phyloP scores from a whole-genome alignment of 1,284 basidiomycete species.

The Meripilus lineatus region DNA sequence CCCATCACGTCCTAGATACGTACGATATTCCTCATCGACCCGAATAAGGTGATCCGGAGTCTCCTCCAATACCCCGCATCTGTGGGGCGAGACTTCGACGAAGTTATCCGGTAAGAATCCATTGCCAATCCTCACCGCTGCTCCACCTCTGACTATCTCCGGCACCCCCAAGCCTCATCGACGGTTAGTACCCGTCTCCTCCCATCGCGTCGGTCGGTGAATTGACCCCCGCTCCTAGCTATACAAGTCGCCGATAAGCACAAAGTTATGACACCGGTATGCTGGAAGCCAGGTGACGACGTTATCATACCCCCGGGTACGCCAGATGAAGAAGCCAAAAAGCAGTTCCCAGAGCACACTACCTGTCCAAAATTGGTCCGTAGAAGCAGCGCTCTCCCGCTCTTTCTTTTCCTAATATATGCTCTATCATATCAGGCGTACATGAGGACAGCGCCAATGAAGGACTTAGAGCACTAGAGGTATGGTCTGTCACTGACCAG shows the following conservation, averaged over 20 bases:
- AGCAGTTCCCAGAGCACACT: slow-evolving; percentile 57
- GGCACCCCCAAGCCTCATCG: slow-evolving; percentile 37
- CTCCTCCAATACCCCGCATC: slow-evolving; percentile 89
- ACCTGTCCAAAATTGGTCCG: neutral
- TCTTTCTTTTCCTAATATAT: too few species aligned
- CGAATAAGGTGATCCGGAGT: slow-evolving; percentile 86
- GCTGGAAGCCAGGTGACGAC: slow-evolving; percentile 91
- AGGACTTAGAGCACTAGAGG: too few species aligned
- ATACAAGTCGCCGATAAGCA: slow-evolving; percentile 93
- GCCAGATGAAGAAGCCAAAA: slow-evolving; percentile 82
- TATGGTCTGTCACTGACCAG: too few species aligned
- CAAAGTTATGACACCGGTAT: slow-evolving; percentile 80
- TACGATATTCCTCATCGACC: slow-evolving; percentile 95
- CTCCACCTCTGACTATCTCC: slow-evolving; percentile 8
- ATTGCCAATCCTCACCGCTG: too few species aligned
- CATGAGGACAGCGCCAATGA: too few species aligned
- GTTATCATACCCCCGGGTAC: slow-evolving; percentile 93
- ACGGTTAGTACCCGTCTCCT: slow-evolving; percentile 38
- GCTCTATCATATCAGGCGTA: too few species aligned
- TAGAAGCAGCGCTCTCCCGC: too few species aligned
- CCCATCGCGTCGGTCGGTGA: neutral
- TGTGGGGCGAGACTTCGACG: slow-evolving; percentile 80
- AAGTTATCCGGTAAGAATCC: slow-evolving; percentile 82
- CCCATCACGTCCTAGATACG: slow-evolving; percentile 62
- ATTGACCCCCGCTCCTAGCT: slow-evolving; percentile 35